Evolutionary conservation across 116 monocot species (phyloP).

Genomic region (Iris pallida): DNA sequence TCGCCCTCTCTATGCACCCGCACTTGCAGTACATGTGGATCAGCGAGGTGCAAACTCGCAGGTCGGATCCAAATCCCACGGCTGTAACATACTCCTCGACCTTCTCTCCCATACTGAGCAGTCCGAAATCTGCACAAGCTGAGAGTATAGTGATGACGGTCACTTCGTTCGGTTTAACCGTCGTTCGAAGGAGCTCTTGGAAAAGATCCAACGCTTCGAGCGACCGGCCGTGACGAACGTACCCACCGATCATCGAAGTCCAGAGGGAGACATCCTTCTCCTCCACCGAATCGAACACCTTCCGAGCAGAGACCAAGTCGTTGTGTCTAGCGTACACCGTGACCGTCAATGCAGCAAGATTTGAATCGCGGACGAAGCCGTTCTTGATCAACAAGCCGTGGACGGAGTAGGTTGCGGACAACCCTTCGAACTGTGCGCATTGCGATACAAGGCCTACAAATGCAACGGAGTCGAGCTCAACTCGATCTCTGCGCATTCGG

Average conservation of each 20-base stretch:
- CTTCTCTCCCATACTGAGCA: conserved; percentile 13
- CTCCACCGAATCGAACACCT: conserved; percentile 24
- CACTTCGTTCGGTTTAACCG: conserved; percentile 21
- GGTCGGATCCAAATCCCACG: conserved; percentile 15
- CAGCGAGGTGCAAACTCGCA: conserved; percentile 34
- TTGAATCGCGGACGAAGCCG: conserved; percentile 10
- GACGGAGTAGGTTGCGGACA: conserved; percentile 8
- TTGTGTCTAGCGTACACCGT: conserved; percentile 32
- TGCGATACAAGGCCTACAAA: conserved; percentile 24
- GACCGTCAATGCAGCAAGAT: conserved; percentile 17
- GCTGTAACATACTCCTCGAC: conserved; percentile 19
- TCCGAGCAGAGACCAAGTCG: conserved; percentile 27
- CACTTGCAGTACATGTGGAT: conserved; percentile 47
- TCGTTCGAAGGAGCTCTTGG: conserved; percentile 18
- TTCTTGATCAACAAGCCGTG: conserved; percentile 28
- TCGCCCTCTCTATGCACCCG: conserved; percentile 32
- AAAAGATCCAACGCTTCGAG: conserved; percentile 31
- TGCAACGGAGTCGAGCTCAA: conserved; percentile 19
- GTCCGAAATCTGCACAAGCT: conserved; percentile 34
- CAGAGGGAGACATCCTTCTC: conserved; percentile 38
- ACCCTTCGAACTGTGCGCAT: conserved; percentile 4
- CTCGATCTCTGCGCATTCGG: conserved; percentile 10
- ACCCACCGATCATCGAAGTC: conserved; percentile 56
- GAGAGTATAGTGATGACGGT: conserved; percentile 35
- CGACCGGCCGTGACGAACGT: conserved; percentile 20